Conservation (phyloP, 1,139 yeast genomes). For the Yamadazyma siamensis region DNA sequence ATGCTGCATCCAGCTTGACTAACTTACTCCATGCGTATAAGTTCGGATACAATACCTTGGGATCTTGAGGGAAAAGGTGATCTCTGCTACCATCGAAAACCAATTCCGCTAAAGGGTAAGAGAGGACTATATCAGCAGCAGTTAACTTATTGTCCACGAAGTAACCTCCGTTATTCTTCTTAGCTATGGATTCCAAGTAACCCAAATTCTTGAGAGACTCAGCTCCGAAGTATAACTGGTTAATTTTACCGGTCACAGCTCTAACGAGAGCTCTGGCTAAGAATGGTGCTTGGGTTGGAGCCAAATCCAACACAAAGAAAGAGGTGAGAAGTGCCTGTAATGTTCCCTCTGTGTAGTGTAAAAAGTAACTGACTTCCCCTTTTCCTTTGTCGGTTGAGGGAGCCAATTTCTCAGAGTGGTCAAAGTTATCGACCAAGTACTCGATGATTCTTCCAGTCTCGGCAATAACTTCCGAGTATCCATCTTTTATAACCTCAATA, state of each 20-base stretch:
- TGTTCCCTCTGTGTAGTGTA: slow-evolving; percentile 40
- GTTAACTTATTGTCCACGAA: slow-evolving; percentile 37
- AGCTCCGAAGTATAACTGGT: slow-evolving; percentile 23
- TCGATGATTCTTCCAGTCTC: slow-evolving; percentile 38
- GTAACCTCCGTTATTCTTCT: slow-evolving; percentile 23
- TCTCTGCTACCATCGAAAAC: slow-evolving; percentile 17
- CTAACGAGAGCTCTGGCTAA: slow-evolving; percentile 23
- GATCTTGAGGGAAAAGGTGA: slow-evolving; percentile 7
- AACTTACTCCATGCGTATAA: slow-evolving; percentile 23
- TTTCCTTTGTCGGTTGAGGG: slow-evolving; percentile 24
- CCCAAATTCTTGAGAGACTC: slow-evolving; percentile 24
- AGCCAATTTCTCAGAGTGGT: slow-evolving; percentile 21
- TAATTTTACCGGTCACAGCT: slow-evolving; percentile 22
- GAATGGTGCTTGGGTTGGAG: slow-evolving; percentile 29
- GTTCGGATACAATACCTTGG: slow-evolving; percentile 19
- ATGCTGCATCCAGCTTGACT: slow-evolving; percentile 18
- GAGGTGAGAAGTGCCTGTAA: slow-evolving; percentile 34
- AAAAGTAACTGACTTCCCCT: slow-evolving; percentile 30
- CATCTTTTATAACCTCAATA: slow-evolving; percentile 28
- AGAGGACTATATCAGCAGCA: slow-evolving; percentile 37
- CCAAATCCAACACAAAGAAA: slow-evolving; percentile 24
- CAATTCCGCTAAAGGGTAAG: slow-evolving; percentile 29
- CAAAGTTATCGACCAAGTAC: slow-evolving; percentile 30
- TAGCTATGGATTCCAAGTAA: slow-evolving; percentile 29
- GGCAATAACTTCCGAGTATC: slow-evolving; percentile 22